Evolutionary conservation across 768 basidiomycete species (phyloP).

Genomic region (Mrakia hoshinonis): DNA sequence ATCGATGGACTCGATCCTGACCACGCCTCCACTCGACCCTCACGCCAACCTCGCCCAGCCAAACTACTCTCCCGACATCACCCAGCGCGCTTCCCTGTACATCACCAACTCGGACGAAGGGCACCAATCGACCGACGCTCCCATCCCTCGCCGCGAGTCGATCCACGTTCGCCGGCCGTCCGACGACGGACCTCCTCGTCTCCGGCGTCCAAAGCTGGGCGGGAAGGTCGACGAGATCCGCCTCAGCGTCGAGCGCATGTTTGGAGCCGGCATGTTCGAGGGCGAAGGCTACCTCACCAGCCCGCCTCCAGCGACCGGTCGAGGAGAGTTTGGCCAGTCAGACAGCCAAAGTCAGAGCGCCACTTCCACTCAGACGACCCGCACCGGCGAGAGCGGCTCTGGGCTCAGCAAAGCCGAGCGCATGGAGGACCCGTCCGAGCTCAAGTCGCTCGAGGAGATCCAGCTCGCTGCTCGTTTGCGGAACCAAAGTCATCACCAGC

Average conservation of each 20-base stretch:
- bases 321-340: too few relatives aligned
- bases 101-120: slow-evolving; percentile 7
- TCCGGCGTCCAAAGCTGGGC: slow-evolving; percentile 6
- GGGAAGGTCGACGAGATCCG: slow-evolving; percentile 18
- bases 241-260: slow-evolving; percentile 15
- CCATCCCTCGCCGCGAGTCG: not conserved
- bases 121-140: not conserved
- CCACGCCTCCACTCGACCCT: slow-evolving; percentile 16
- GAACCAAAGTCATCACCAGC: slow-evolving; percentile 1
- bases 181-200: slow-evolving; percentile 1
- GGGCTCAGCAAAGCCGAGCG: slow-evolving; percentile 1
- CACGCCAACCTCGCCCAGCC: not conserved
- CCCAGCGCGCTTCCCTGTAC: not conserved
- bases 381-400: too few relatives aligned
- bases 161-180: not conserved
- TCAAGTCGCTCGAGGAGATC: not conserved
- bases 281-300: too few relatives aligned
- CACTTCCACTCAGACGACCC: too few relatives aligned
- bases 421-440: slow-evolving; percentile 3
- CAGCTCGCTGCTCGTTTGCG: not conserved
- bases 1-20: slow-evolving; percentile 23
- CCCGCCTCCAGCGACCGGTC: too few relatives aligned
- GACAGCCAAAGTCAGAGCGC: too few relatives aligned
- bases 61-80: not conserved
- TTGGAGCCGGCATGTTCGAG: not conserved